phyloP scores from a whole-genome alignment of 2,329 filamentous ascomycete species.

The Penicillium sp. region DNA sequence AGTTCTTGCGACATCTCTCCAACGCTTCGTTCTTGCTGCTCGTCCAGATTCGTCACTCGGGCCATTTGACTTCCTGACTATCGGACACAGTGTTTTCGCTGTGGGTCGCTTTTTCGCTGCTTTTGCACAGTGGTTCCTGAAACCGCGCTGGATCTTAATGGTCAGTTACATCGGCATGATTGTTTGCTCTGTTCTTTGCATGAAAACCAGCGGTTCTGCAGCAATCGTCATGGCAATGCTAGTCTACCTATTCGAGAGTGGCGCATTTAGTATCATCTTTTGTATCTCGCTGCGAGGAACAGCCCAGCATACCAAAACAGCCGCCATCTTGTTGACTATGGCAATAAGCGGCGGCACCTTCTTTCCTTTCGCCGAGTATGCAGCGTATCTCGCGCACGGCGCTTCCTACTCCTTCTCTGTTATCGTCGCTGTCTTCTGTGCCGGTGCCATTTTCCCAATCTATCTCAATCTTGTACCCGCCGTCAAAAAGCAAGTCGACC shows the following conservation, averaged over 20 bases:
- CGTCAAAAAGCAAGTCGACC: slow-evolving; percentile 53
- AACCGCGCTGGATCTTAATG: slow-evolving; percentile 58
- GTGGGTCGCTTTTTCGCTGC: slow-evolving; percentile 58
- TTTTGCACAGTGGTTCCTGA: slow-evolving; percentile 53
- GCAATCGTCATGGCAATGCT: slow-evolving; percentile 52
- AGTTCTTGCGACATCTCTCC: slow-evolving; percentile 51
- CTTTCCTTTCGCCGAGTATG: slow-evolving; percentile 56
- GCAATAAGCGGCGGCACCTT: slow-evolving; percentile 55
- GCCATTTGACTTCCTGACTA: slow-evolving; percentile 49
- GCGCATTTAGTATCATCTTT: slow-evolving; percentile 60
- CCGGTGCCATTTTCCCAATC: slow-evolving; percentile 54
- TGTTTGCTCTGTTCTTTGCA: slow-evolving; percentile 52
- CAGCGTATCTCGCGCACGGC: slow-evolving; percentile 41
- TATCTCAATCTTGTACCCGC: slow-evolving; percentile 52
- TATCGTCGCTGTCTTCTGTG: slow-evolving; percentile 52
- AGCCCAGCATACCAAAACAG: slow-evolving; percentile 58
- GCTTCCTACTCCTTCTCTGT: slow-evolving; percentile 54
- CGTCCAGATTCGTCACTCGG: slow-evolving; percentile 34
- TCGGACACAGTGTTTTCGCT: slow-evolving; percentile 60
- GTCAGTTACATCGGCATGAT: slow-evolving; percentile 55
- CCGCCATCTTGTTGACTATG: slow-evolving; percentile 53
- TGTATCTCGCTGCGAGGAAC: slow-evolving; percentile 59
- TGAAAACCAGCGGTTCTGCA: slow-evolving; percentile 47
- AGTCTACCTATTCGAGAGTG: slow-evolving; percentile 60
- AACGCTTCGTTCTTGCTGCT: slow-evolving; percentile 44